These are phyloP conservation scores for Eucalyptus sp. DNA, from an alignment of 345 rosid species.

Conservation along the genomic window DNA sequence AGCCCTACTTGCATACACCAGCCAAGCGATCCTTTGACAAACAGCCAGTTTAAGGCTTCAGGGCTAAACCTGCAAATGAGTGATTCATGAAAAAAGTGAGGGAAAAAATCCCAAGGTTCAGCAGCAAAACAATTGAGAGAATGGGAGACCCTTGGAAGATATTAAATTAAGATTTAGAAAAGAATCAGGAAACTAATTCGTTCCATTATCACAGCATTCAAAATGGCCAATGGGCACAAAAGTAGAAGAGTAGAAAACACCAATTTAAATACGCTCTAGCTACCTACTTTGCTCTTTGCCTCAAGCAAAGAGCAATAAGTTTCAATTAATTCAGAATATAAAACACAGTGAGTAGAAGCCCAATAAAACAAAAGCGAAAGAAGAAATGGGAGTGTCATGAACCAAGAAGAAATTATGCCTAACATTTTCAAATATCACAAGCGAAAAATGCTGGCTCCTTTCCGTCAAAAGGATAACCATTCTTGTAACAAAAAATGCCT, in stretches of 20 bases:
- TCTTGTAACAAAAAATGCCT: not conserved
- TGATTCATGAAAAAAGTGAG: not conserved
- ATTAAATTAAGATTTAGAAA: not conserved
- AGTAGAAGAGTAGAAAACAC: not conserved
- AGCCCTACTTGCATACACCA: slow-evolving; percentile 81
- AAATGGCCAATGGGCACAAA: not conserved
- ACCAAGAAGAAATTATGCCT: not conserved
- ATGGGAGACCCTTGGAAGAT: not conserved
- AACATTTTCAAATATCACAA: not conserved
- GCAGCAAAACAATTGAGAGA: not conserved
- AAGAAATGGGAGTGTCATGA: not conserved
- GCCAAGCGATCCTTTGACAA: slow-evolving; percentile 81
- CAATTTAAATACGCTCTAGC: not conserved
- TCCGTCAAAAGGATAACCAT: not conserved
- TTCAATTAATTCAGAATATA: not conserved
- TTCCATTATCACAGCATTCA: not conserved
- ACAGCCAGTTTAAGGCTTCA: slow-evolving; percentile 83
- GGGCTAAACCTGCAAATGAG: slow-evolving; percentile 62
- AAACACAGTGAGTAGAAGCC: not conserved
- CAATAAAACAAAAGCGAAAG: not conserved
- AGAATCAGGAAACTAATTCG: not conserved
- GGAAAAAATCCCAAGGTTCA: not conserved
- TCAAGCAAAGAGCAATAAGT: not conserved
- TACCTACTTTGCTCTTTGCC: not conserved
- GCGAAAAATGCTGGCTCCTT: not conserved